Evolutionary conservation across 768 basidiomycete genomes (phyloP).

Genomic region (Mrakia blollopis): DNA sequence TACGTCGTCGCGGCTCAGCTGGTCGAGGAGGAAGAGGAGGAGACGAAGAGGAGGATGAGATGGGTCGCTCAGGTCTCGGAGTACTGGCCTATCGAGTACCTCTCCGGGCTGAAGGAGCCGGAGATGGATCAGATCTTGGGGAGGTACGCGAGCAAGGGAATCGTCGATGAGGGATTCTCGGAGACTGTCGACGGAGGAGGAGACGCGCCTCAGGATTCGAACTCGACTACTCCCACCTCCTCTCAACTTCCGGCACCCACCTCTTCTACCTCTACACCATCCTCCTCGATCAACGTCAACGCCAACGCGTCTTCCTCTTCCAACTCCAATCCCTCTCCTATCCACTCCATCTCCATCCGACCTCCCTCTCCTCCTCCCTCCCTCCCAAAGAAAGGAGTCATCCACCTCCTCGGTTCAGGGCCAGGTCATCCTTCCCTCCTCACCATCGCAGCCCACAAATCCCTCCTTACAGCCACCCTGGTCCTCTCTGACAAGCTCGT

Average conservation of each 20-base stretch:
- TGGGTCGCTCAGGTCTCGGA: constrained; percentile 96
- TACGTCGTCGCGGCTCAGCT: not conserved
- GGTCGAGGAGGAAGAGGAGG: constrained; percentile 36
- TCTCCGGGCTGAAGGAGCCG: constrained; percentile 61
- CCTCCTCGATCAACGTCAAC: not conserved
- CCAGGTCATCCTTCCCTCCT: constrained; percentile 91
- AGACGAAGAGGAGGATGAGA: constrained; percentile 64
- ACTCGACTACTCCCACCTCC: not conserved
- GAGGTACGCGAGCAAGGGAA: constrained; percentile 29
- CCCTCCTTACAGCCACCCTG: constrained; percentile 74
- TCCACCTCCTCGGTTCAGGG: constrained; percentile 87
- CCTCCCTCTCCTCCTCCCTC: constrained; percentile 22
- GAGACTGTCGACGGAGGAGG: constrained; percentile 11
- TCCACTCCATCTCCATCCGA: constrained; percentile 30
- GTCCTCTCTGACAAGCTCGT: constrained; percentile 97
- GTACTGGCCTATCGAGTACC: constrained; percentile 79
- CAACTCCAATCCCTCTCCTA: not conserved
- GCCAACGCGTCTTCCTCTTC: not conserved
- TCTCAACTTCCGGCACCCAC: not conserved
- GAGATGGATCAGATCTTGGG: constrained; percentile 65
- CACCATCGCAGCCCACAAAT: constrained; percentile 75
- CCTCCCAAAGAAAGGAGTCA: constrained; percentile 54
- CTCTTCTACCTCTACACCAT: not conserved
- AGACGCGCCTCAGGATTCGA: not conserved
- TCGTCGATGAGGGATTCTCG: constrained; percentile 21